phyloP scores from a whole-genome alignment of 306 rosid species.

The Malus fusca region DNA sequence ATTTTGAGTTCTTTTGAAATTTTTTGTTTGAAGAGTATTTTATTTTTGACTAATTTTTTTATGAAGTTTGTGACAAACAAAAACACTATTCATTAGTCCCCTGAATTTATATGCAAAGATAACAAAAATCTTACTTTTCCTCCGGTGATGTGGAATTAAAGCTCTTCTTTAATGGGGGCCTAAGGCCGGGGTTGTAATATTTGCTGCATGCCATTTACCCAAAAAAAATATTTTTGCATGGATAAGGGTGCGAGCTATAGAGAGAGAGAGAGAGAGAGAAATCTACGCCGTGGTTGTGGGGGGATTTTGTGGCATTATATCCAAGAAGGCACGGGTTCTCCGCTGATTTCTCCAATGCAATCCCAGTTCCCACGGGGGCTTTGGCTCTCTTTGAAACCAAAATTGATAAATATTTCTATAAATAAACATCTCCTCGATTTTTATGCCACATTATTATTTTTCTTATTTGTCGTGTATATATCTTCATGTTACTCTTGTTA shows the following conservation, averaged over 20 bases:
- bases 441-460: background rate
- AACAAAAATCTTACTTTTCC: background rate
- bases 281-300: background rate
- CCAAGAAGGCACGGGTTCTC: constrained; percentile 93
- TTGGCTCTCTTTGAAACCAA: background rate
- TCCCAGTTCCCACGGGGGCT: constrained; percentile 30
- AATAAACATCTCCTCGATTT: background rate
- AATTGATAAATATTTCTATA: background rate
- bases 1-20: too few species aligned
- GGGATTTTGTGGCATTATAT: constrained; percentile 19
- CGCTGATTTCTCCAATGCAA: constrained; percentile 89
- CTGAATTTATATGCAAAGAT: too few species aligned
- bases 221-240: background rate
- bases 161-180: background rate
- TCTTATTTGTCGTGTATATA: background rate
- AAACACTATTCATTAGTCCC: too few species aligned
- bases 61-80: too few species aligned
- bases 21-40: too few species aligned
- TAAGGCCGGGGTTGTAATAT: background rate
- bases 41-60: too few species aligned
- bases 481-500: background rate
- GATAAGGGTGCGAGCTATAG: background rate
- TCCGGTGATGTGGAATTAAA: background rate
- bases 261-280: background rate
- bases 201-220: background rate